Evolutionary conservation across 2,329 filamentous ascomycete species (phyloP), one percentile per base, ranked within the genome.

Genomic region (Escovopsis sp.): DNA sequence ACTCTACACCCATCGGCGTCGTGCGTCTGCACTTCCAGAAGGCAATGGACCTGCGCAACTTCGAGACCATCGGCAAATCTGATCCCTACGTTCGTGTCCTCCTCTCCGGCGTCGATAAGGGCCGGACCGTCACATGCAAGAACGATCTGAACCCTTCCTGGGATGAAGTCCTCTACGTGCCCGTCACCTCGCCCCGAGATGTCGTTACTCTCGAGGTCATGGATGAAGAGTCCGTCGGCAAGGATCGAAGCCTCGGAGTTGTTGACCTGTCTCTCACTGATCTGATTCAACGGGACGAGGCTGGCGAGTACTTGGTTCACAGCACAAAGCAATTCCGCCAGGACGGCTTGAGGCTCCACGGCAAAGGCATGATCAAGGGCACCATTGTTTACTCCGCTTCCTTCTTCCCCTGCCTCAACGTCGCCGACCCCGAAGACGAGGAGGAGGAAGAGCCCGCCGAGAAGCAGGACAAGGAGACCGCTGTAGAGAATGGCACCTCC

Each of bases 121-220:
- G 77, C 9, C 79, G 88, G 45, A 96, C 91, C 3, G 91, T 98
- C 40, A 96, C 89, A 0, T 94, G 91, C 69, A 80, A 86, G 58
- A 98, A 94, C 64, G 93, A 95, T 48, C 76, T 98, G 45, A 86
- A 94, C 58, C 91, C 91, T 2, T 83, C 91, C 42, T 98, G 85
- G 80, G 87, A 98, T 55, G 91, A 98, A 62, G 80, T 98, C 23
- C 74, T 95, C 19, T 98, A 98, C 56, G 73, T 98, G 1, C 89
- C 93, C 1, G 75, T 98, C 44, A 89, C 95, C 59, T 87, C 81
- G 6, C 55, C 74, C 12, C 81, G 85, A 30, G 91, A 98, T 59
- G 86, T 83, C 55, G 68, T 98, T 28, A 78, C 80, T 1, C 65
- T 98, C 15, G 91, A 98, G 60, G 87, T 96, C 49, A 94, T 98